A percentile compares a stretch with the other conserved stretches of the same genome.
These are phyloP conservation scores for Macrolepiota albuminosa DNA, from an alignment of 768 basidiomycete species.

Conservation along the genomic window DNA sequence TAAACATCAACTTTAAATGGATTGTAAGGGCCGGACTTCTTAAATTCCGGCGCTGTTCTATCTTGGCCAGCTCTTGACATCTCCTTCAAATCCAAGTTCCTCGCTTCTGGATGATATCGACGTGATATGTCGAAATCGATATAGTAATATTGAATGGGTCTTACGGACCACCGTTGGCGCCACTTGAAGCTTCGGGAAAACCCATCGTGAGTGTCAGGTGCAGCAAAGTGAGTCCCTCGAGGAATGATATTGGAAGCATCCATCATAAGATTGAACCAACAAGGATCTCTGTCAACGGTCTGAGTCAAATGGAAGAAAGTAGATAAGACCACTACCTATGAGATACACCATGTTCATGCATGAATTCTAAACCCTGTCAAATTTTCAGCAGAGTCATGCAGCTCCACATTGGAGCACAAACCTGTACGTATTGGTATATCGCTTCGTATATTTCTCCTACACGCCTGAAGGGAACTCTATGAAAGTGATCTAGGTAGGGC, in stretches of 20 bases:
- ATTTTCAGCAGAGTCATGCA: not conserved
- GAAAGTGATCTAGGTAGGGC: not conserved
- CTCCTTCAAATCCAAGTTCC: not conserved
- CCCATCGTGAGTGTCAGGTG: not conserved
- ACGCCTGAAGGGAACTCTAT: not conserved
- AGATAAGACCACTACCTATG: too few relatives aligned
- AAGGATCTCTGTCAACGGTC: not conserved
- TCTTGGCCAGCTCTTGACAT: constrained; percentile 2
- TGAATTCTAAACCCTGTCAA: constrained; percentile 3
- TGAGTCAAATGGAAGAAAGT: too few relatives aligned
- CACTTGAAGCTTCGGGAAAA: not conserved
- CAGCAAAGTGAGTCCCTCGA: not conserved
- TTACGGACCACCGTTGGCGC: constrained; percentile 2
- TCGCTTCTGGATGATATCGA: not conserved
- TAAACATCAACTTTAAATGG: not conserved
- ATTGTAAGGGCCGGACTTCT: not conserved
- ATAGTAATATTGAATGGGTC: constrained; percentile 10
- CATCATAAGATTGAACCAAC: constrained; percentile 4
- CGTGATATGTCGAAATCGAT: not conserved
- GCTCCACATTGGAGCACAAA: not conserved
- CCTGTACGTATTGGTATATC: not conserved
- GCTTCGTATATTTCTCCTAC: constrained; percentile 1
- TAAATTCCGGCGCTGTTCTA: not conserved
- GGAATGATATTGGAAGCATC: constrained; percentile 5
- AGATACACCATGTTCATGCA: not conserved